phyloP scores from a whole-genome alignment of 768 basidiomycete species.

The Lentinula sp. region DNA sequence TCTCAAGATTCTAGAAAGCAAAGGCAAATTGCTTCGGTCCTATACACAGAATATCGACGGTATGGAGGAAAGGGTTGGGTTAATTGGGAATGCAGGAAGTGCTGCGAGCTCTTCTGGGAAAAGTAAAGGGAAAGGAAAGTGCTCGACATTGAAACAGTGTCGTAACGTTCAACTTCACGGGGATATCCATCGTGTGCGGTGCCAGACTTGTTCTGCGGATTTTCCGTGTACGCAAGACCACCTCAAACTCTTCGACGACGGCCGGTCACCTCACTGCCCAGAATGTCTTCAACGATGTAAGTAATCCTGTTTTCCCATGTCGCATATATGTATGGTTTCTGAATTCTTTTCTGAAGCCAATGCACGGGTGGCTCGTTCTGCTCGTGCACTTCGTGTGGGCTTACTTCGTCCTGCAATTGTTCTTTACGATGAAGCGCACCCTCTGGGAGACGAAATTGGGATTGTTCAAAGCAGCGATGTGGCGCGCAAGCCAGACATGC shows the following conservation, averaged over 20 bases:
- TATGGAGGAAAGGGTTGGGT: slow-evolving; percentile 75
- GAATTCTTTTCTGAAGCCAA: slow-evolving; percentile 38
- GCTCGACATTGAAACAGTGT: slow-evolving; percentile 53
- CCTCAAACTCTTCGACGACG: slow-evolving; percentile 57
- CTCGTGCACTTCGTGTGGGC: slow-evolving; percentile 73
- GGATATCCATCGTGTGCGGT: slow-evolving; percentile 87
- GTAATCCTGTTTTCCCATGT: slow-evolving; percentile 22
- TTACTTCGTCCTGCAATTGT: slow-evolving; percentile 91
- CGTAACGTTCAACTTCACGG: slow-evolving; percentile 93
- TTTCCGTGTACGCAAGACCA: slow-evolving; percentile 64
- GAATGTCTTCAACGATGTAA: slow-evolving; percentile 79
- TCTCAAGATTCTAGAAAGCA: slow-evolving; percentile 76
- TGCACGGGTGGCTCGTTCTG: slow-evolving; percentile 76
- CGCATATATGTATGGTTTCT: slow-evolving; percentile 6
- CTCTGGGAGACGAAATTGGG: slow-evolving; percentile 89
- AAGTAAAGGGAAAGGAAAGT: slow-evolving; percentile 56
- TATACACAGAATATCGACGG: slow-evolving; percentile 99
- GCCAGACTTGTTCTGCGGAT: slow-evolving; percentile 77
- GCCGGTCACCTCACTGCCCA: slow-evolving; percentile 78
- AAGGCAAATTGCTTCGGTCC: slow-evolving; percentile 79
- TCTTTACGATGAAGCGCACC: slow-evolving; percentile 92
- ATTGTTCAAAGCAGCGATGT: slow-evolving; percentile 73
- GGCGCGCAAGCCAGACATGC: slow-evolving; percentile 76
- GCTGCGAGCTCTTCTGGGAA: slow-evolving; percentile 47
- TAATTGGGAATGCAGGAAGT: slow-evolving; percentile 60